Base-by-base conservation (phyloP, 1,139 yeast species). In the Saccharomycopsis hybrid region DNA sequence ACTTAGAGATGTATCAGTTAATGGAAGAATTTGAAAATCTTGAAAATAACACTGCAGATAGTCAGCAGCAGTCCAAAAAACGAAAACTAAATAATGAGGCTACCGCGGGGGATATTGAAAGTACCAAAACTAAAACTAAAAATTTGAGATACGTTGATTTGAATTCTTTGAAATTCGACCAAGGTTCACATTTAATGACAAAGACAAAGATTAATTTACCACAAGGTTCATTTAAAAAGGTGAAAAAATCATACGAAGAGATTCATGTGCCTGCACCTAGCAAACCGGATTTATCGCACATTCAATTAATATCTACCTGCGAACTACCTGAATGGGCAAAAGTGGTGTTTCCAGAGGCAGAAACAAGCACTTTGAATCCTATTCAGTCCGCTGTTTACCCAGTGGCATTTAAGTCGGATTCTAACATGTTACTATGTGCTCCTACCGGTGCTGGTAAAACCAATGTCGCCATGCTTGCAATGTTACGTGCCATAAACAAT, bases 381-480 rank as follows among this genome's bases (percentile, higher is more conserved):
- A 85, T 94, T 77, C 99, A 94, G 65, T 84, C 96, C 30, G 73
- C 94, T 55, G 95, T 94, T 1, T 94, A 75, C 58, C 96, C 96
- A 0, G 85, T 89, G 18, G 98, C 96, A 0, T 94, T 92, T 62
- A 80, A 84, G 50, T 85, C 97, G 4, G 90, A 88, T 65, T 97
- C 90, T 59, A 92, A 94, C 61, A 85, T 94, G 96, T 73, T 92
- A 47, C 90, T 92, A 1, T 92, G 98, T 77, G 99, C 99, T 0
- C 99, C 99, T 2, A 92, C 99, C 0, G 98, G 99, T 73, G 97
- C 98, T 5, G 99, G 99, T 76, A 92, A 92, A 62, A 94, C 99
- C 0, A 97, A 94, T 65, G 96, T 94, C 40, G 99, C 99, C 0
- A 69, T 94, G 60, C 69, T 92, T 41, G 74, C 97, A 0, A 81